Evolutionary conservation across 2,329 filamentous ascomycete genomes (phyloP).

Genomic region (Fusarium sp.): DNA sequence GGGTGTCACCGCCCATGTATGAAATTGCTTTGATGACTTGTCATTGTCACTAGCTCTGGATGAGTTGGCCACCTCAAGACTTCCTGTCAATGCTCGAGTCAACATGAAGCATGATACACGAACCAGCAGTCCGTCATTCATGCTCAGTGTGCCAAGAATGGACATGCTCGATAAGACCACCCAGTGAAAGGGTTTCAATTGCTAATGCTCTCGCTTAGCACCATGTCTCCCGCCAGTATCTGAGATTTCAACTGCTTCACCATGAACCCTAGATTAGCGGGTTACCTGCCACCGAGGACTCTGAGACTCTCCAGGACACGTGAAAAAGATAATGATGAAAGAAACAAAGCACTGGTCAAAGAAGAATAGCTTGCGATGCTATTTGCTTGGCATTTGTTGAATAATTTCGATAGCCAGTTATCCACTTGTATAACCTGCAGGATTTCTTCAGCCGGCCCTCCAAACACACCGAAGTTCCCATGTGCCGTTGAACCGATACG

Average conservation of each 20-base stretch:
- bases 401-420: neutral
- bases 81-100: neutral
- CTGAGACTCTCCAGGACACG: neutral
- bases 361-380: neutral
- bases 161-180: neutral
- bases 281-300: neutral
- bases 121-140: neutral
- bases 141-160: neutral
- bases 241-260: neutral
- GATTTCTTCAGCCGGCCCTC: neutral
- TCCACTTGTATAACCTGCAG: neutral
- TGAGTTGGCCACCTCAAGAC: slow-evolving; percentile 18
- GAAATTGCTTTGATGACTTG: slow-evolving; percentile 18
- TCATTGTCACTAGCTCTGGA: slow-evolving; percentile 19
- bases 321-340: neutral
- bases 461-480: neutral
- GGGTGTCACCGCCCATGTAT: slow-evolving; percentile 20
- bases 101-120: neutral
- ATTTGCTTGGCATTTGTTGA: neutral
- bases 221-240: neutral
- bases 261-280: neutral
- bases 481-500: neutral
- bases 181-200: neutral
- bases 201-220: neutral
- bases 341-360: neutral